Evolutionary conservation across 2,329 filamentous ascomycete species (phyloP).

Genomic region (Penicillium sp.): DNA sequence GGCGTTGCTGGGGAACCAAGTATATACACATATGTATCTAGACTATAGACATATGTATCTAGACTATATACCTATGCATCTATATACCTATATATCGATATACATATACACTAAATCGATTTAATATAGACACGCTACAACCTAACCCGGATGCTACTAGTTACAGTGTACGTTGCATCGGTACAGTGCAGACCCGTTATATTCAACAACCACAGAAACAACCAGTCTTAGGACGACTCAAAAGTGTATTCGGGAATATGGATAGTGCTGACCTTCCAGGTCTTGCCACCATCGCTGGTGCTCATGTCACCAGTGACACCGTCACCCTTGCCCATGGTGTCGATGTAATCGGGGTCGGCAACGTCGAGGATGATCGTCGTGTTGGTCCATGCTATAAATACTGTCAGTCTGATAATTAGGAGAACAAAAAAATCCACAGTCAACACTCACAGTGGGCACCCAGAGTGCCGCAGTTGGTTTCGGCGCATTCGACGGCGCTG

Average conservation of each 20-base stretch:
- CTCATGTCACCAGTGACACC: constrained; percentile 45
- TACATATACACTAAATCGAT: no score
- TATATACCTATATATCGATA: no score
- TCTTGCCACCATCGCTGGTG: constrained; percentile 44
- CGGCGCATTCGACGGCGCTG: constrained; percentile 43
- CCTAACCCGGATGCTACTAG: no score
- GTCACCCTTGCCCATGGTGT: constrained; percentile 37
- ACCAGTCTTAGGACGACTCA: no score
- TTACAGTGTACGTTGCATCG: no score
- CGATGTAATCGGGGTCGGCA: constrained; percentile 34
- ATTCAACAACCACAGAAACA: no score
- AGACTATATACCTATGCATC: no score
- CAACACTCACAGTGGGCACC: constrained; percentile 36
- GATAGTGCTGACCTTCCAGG: constrained; percentile 45
- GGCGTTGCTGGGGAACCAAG: no score
- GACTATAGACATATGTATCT: no score
- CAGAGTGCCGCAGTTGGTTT: constrained; percentile 42
- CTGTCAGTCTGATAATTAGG: neutral
- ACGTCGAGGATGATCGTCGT: constrained; percentile 40
- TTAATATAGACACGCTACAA: no score
- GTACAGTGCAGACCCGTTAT: no score
- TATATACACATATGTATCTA: no score
- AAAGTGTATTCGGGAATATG: constrained; percentile 31
- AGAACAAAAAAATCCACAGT: neutral
- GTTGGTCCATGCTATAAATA: constrained; percentile 36